Evolutionary conservation across 345 rosid genomes (phyloP), one percentile per base, ranked within the genome.

Genomic region (Atalantia buxifolia): DNA sequence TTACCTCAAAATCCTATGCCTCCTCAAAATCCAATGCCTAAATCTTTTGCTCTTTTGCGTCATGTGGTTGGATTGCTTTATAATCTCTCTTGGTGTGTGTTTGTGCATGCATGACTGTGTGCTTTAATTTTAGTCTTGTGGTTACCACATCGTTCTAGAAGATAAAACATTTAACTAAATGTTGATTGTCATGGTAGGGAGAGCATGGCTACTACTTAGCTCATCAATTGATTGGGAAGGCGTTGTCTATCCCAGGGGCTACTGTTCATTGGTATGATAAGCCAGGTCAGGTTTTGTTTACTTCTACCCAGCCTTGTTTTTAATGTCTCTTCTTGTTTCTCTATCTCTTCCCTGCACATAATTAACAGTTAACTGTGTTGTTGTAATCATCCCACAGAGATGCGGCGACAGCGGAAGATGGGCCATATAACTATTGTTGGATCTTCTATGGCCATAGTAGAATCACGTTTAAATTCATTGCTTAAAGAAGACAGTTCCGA

Each of bases 231-330:
- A 88, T 92, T 75, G 88, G 81, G 76, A 92, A 91, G 81, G 98
- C 98, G 53, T 80, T 94, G 78, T 48, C 66, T 59, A 83, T 89
- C 70, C 91, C 87, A 5, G 97, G 98, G 66, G 97, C 95, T 78
- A 80, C 91, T 78, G 91, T 92, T 77, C 97, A 94, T 92, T 94
- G 99, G 98, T 96, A 96, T 74, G 95, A 94, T 81, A 96, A 96
- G 78, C 90, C 97, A 96, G 98, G 99, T 92, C 79, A 76, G 90
- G 69, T 66, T 64, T 53, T 79, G 38, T 67, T 66, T 28, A 66
- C 42, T 50, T 65, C 19, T 68, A 64, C 45, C 66, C 69, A 14
- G 61, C 10, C 18, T 40, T 14, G 27, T 42, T 50, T 53, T 28
- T 31, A n/a, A 61, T 71, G 63, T 24, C 19, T 19, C 3, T 21